Conservation (phyloP, 225 moss, liverwort and hornwort species). For the Asterella californica region DNA sequence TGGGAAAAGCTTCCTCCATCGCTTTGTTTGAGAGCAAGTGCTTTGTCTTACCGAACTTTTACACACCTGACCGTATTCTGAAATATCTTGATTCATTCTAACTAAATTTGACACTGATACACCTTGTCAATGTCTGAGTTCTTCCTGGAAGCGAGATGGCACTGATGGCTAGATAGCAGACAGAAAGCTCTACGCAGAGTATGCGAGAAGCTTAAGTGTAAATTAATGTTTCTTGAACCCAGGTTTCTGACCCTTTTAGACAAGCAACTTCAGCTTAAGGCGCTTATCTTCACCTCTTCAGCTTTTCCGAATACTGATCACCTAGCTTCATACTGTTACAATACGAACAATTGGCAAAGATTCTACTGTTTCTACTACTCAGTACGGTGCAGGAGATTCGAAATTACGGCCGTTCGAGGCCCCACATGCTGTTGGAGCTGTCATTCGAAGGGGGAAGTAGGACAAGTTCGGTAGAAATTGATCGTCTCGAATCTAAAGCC, state of each 20-base stretch:
- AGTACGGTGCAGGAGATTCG: not conserved
- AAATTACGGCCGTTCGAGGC: not conserved
- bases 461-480: slow-evolving; percentile 1
- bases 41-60: not conserved
- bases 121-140: not conserved
- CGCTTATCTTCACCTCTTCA: no score
- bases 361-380: not conserved
- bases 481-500: not conserved
- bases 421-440: not conserved
- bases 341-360: not conserved
- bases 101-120: not conserved
- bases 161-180: not conserved
- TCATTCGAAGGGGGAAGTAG: not conserved
- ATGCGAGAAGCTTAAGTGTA: not conserved
- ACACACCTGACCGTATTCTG: not conserved
- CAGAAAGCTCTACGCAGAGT: not conserved
- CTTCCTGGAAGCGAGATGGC: no score
- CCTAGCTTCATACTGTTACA: not conserved
- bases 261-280: no score
- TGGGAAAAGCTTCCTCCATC: not conserved
- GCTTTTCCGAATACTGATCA: no score
- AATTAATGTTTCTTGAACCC: not conserved
- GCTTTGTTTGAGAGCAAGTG: not conserved
- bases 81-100: not conserved
- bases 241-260: no score